phyloP scores from a whole-genome alignment of 2,329 filamentous ascomycete species.

The Venturia carpophila region DNA sequence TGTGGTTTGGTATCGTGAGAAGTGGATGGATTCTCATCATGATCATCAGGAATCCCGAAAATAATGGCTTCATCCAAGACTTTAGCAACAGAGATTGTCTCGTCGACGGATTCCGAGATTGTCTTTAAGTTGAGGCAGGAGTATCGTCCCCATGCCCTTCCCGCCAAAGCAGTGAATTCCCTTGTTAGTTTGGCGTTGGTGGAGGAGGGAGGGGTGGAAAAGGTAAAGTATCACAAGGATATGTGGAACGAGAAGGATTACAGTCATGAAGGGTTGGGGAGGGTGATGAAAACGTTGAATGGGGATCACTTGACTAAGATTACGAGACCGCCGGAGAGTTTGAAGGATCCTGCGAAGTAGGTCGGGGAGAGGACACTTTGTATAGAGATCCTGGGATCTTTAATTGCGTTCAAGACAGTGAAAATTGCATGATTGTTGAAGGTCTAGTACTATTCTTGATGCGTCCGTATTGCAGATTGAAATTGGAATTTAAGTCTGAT shows the following conservation, averaged over 20 bases:
- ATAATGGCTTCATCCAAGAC: slow-evolving; percentile 36
- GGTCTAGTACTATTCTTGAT: too few relatives aligned
- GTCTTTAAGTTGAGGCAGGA: slow-evolving; percentile 44
- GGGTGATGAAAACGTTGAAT: slow-evolving; percentile 43
- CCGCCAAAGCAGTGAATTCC: slow-evolving; percentile 35
- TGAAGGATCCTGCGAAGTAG: slow-evolving; percentile 20
- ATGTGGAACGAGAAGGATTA: slow-evolving; percentile 46
- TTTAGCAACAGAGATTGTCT: slow-evolving; percentile 36
- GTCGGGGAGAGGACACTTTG: too few relatives aligned
- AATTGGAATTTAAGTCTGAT: too few relatives aligned
- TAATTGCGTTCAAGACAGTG: too few relatives aligned
- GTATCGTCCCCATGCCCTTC: slow-evolving; percentile 37
- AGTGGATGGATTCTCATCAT: not conserved
- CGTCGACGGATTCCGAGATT: slow-evolving; percentile 33
- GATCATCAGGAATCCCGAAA: slow-evolving; percentile 33
- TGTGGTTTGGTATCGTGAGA: too few relatives aligned
- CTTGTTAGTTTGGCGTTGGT: slow-evolving; percentile 36
- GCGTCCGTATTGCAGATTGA: too few relatives aligned
- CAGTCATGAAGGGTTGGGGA: slow-evolving; percentile 40
- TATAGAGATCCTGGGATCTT: too few relatives aligned
- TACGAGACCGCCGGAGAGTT: slow-evolving; percentile 31
- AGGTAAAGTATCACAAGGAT: slow-evolving; percentile 43
- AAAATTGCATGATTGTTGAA: too few relatives aligned
- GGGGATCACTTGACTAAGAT: slow-evolving; percentile 40
- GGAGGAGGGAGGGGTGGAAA: slow-evolving; percentile 26